Evolutionary conservation across 306 rosid genomes (phyloP).

Genomic region (Benincasa hispida): DNA sequence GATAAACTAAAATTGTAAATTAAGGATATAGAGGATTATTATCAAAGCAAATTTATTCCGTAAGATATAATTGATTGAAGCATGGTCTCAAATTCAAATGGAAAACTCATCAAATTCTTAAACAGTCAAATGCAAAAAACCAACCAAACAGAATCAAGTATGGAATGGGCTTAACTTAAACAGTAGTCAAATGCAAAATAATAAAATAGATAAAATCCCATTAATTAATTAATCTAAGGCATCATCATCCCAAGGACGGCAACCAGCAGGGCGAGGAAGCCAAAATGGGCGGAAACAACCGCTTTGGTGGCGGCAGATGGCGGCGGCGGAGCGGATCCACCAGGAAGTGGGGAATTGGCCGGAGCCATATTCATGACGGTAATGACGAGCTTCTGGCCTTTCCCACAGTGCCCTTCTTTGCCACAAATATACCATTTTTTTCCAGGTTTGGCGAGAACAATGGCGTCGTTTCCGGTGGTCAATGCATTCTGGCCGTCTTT

Average conservation of each 20-base stretch:
- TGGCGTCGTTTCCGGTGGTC: not conserved
- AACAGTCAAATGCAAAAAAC: not conserved
- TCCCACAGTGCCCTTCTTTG: not conserved
- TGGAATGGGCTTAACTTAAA: not conserved
- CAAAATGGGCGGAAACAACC: not conserved
- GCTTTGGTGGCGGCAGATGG: not conserved
- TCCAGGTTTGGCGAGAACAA: not conserved
- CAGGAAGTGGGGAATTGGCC: not conserved
- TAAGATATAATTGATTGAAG: not conserved
- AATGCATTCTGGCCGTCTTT: not conserved
- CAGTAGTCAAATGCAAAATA: not conserved
- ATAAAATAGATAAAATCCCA: not conserved
- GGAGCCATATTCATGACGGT: not conserved
- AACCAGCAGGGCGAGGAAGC: not conserved
- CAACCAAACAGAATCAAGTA: not conserved
- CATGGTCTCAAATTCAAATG: not conserved
- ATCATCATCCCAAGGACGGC: constrained; percentile 8
- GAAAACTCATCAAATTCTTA: not conserved
- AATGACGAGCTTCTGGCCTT: not conserved
- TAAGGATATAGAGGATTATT: not conserved
- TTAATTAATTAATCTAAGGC: not conserved
- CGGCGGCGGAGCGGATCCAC: not conserved
- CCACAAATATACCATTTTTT: constrained; percentile 1
- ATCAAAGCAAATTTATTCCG: not conserved
- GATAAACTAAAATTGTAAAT: not conserved